A percentile compares a stretch with the other conserved stretches of the same genome.
Conservation (phyloP, 495 filamentous ascomycete species). For the Penicillium subrubescens region DNA sequence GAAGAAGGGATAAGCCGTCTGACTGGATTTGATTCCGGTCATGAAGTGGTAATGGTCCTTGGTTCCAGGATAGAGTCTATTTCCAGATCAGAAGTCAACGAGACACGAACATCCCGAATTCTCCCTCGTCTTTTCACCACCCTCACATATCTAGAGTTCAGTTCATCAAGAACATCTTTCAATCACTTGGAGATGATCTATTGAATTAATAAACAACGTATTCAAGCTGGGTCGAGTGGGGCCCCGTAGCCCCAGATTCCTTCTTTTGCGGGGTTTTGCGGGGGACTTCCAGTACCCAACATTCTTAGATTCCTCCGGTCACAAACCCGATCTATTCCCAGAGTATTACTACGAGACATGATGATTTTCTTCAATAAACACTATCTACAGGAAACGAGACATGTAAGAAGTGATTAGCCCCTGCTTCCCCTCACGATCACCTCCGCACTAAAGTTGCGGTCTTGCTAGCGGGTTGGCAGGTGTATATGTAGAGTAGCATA, state of each 20-base stretch:
- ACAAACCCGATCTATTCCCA: not conserved
- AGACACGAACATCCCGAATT: too few relatives aligned
- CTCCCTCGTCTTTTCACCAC: not conserved
- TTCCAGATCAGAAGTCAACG: not conserved
- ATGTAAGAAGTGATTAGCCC: not conserved
- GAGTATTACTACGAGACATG: too few relatives aligned
- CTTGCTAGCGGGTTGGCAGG: not conserved
- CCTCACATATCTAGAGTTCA: not conserved
- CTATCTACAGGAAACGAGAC: not conserved
- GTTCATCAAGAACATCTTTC: not conserved
- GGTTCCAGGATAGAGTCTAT: not conserved
- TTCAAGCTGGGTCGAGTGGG: not conserved
- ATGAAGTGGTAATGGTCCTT: not conserved
- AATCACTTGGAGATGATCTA: not conserved
- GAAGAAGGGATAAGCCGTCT: not conserved
- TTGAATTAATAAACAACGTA: not conserved
- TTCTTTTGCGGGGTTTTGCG: slow-evolving; percentile 14
- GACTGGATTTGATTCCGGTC: not conserved
- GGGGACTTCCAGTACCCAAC: not conserved
- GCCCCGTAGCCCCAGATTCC: slow-evolving; percentile 12
- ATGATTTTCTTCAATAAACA: not conserved
- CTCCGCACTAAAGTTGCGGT: not conserved
- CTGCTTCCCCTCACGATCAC: not conserved
- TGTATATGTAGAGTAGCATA: not conserved
- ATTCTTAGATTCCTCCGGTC: not conserved